A percentile compares a stretch with the other conserved stretches of the same genome.
Conservation (phyloP, 441 rosid species). For the Theobroma grandiflorum region DNA sequence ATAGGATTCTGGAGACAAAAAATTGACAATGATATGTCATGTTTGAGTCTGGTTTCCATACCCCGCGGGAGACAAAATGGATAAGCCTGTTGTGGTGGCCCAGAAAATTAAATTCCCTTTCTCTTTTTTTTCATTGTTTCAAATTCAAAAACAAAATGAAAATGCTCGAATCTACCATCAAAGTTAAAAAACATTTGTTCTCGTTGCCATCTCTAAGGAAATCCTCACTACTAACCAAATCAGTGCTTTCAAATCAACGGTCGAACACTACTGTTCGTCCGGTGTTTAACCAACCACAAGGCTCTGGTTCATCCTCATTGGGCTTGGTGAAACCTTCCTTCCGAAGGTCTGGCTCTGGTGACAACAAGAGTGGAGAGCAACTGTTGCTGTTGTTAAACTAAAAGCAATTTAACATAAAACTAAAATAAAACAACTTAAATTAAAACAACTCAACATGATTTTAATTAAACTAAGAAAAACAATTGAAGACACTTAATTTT, state of each 20-base stretch:
- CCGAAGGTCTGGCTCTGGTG: conserved; percentile 19
- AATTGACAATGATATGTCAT: too few relatives aligned
- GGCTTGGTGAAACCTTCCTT: conserved; percentile 6
- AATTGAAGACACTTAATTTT: too few relatives aligned
- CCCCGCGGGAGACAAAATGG: neutral
- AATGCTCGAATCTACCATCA: neutral
- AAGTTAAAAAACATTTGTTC: conserved; percentile 6
- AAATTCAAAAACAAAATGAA: neutral
- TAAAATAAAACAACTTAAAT: too few relatives aligned
- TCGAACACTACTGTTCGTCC: neutral
- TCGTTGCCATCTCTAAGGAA: conserved; percentile 35
- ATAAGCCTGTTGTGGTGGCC: neutral
- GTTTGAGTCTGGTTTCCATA: too few relatives aligned
- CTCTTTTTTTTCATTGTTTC: neutral
- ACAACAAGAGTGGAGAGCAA: conserved; percentile 9
- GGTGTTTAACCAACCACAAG: conserved; percentile 17
- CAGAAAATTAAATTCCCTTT: neutral
- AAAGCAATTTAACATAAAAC: too few relatives aligned
- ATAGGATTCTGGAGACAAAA: too few relatives aligned
- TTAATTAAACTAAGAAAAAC: too few relatives aligned
- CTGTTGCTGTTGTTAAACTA: conserved; percentile 7
- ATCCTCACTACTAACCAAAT: conserved; percentile 28
- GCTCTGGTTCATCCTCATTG: neutral
- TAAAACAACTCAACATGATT: too few relatives aligned
- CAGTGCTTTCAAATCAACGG: conserved; percentile 16